Percentiles rank a stretch among this genome's conserved stretches.
phyloP scores from a whole-genome alignment of 164 flowering plant species.

The Vitis cinerea region DNA sequence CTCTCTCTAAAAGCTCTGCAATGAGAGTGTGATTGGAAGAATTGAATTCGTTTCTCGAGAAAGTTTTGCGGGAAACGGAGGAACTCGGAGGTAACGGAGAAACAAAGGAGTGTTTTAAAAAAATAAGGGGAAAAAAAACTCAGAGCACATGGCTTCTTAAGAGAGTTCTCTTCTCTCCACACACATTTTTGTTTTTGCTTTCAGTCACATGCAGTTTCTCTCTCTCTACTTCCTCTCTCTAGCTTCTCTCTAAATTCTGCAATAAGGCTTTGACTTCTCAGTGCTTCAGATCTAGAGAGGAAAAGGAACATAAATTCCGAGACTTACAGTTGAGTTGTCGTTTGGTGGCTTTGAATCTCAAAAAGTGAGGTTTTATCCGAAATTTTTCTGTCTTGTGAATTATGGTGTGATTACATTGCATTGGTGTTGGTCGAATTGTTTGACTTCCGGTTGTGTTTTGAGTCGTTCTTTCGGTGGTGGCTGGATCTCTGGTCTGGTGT shows the following conservation, averaged over 20 bases:
- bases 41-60: constrained; percentile 3
- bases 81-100: too few relatives aligned
- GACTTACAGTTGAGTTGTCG: neutral
- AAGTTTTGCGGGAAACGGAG: too few relatives aligned
- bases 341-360: neutral
- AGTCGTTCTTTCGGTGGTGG: too few relatives aligned
- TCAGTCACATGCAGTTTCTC: neutral
- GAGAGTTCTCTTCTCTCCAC: too few relatives aligned
- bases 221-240: neutral
- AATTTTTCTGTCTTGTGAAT: neutral
- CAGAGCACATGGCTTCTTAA: neutral
- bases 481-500: too few relatives aligned
- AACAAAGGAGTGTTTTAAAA: too few relatives aligned
- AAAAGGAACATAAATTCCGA: neutral
- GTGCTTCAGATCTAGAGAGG: too few relatives aligned
- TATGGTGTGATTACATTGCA: too few relatives aligned
- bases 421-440: too few relatives aligned
- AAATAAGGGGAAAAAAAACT: constrained; percentile 1
- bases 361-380: neutral
- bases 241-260: neutral
- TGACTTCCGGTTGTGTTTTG: too few relatives aligned
- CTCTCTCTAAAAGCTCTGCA: neutral
- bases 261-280: too few relatives aligned
- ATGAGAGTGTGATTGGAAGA: neutral
- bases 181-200: too few relatives aligned